Percentiles rank a stretch among this genome's conserved stretches.
These are phyloP conservation scores for Neurospora sp. DNA, from an alignment of 495 filamentous ascomycete species.

Conservation along the genomic window DNA sequence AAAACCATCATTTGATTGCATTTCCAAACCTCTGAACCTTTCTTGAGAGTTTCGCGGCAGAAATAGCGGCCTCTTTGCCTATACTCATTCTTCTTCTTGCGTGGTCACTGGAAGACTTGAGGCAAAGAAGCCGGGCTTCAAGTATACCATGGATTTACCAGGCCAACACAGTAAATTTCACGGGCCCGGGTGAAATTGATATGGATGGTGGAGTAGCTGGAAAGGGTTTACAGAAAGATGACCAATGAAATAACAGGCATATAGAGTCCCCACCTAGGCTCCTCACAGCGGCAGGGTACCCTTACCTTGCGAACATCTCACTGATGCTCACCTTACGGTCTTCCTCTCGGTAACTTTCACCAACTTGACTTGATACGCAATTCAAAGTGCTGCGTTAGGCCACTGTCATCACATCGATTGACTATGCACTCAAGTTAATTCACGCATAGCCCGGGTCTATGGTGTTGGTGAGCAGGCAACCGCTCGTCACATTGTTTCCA, in stretches of 20 bases:
- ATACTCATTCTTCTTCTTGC: too few species aligned
- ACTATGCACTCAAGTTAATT: not conserved
- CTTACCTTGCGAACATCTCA: not conserved
- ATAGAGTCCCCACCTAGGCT: not conserved
- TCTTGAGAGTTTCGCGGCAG: too few species aligned
- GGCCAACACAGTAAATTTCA: too few species aligned
- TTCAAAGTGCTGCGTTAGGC: not conserved
- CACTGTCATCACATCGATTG: not conserved
- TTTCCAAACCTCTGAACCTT: too few species aligned
- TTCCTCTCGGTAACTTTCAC: not conserved
- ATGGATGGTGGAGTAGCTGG: not conserved
- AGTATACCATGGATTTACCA: too few species aligned
- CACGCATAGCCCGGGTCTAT: not conserved
- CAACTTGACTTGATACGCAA: not conserved
- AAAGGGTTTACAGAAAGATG: not conserved
- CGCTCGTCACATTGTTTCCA: not conserved
- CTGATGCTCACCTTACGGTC: not conserved
- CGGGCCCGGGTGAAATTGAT: not conserved
- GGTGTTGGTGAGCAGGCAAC: not conserved
- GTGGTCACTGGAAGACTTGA: too few species aligned
- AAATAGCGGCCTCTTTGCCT: too few species aligned
- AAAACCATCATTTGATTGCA: too few species aligned
- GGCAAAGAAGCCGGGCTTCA: too few species aligned
- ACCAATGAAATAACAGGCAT: not conserved
- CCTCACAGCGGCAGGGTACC: not conserved